Conservation (phyloP, 805 yeast species). For the Tetrapisispora iriomotensis region DNA sequence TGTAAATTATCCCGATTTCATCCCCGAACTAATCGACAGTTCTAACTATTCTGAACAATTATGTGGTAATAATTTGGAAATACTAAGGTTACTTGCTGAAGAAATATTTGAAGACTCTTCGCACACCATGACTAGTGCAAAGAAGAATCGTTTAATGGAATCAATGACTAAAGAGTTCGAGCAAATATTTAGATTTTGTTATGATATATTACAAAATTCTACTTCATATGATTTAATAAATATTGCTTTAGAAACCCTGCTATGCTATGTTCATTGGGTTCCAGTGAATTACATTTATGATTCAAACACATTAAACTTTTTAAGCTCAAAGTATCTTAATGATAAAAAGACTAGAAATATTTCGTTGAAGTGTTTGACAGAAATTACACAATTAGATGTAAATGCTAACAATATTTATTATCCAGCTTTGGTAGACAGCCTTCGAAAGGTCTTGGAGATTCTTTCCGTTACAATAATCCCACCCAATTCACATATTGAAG, state of each 20-base stretch:
- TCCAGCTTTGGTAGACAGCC: slow-evolving; percentile 49
- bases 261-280: slow-evolving; percentile 85
- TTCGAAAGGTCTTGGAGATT: slow-evolving; percentile 58
- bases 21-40: slow-evolving; percentile 79
- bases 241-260: slow-evolving; percentile 69
- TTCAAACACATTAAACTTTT: slow-evolving; percentile 59
- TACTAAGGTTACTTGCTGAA: slow-evolving; percentile 75
- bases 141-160: slow-evolving; percentile 64
- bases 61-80: slow-evolving; percentile 92
- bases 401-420: slow-evolving; percentile 31
- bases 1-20: slow-evolving; percentile 88
- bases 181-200: slow-evolving; percentile 82
- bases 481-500: slow-evolving; percentile 52
- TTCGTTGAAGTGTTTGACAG: slow-evolving; percentile 84
- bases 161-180: slow-evolving; percentile 83
- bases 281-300: slow-evolving; percentile 81
- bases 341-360: slow-evolving; percentile 69
- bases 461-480: slow-evolving; percentile 56
- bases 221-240: slow-evolving; percentile 62
- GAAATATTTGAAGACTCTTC: slow-evolving; percentile 89
- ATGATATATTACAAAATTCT: slow-evolving; percentile 79
- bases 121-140: slow-evolving; percentile 91
- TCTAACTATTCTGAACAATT: slow-evolving; percentile 78
- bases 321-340: slow-evolving; percentile 61
- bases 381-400: slow-evolving; percentile 59